Base-by-base conservation (phyloP, 768 basidiomycete genomes). In the Leccinum truebloodii region DNA sequence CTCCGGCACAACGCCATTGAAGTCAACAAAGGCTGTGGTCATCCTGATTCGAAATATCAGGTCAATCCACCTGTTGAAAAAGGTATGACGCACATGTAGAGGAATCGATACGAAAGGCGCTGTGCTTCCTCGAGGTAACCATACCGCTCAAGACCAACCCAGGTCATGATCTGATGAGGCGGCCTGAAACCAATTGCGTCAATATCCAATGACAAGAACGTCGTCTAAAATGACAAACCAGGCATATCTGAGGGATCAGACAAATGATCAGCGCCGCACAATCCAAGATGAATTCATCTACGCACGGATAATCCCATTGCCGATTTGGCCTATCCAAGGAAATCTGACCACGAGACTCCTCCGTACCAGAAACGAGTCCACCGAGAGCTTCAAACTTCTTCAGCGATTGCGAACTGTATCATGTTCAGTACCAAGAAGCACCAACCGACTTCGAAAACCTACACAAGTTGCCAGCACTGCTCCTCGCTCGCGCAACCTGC, bases 151-250 rank as follows among this genome's bases (percentile, higher is more conserved):
- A 98, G 81, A 46, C 95, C 96, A 55, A 98, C 94, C 96, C 96
- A 99, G 2, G 90, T 80, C 92, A 98, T 98, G 71, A 98, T 97
- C 75, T 98, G 96, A 74, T 98, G 95, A 53, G 95, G 92, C n/a
- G 92, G 92, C 92, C 88, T 87, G 61, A 32, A 55, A 58, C 24
- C n/a, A 16, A 59, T 52, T 28, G 22, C 8, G 22, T 71, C 44
- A 75, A 54, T 14, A 51, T 20, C 3, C 32, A 66, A 2, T 52
- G 57, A 37, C 44, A 35, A 37, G 12, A 1, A 37, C 12, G 10
- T 46, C 34, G 2, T 37, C 9, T 44, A 26, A 49, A 9, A 53
- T 28, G 51, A 75, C 75, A 55, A 71, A 84, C 83, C 88, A 91
- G 64, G 89, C 89, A 67, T 90, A 90, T 66, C 87, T 88, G 64